Conservation (phyloP, 179 eudicot species). For the Beta corolliflora region DNA sequence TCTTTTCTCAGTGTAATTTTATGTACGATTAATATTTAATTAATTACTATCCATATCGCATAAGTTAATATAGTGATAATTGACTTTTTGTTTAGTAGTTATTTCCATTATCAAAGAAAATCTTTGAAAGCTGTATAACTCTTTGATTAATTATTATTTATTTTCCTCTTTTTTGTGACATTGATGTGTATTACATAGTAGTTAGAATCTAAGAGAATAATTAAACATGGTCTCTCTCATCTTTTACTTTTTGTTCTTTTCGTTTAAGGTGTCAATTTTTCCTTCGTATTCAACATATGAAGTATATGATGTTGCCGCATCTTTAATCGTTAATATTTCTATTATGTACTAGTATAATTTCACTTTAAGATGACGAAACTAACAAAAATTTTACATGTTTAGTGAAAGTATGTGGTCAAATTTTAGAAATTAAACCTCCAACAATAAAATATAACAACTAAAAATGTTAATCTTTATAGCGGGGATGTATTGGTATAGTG, state of each 20-base stretch:
- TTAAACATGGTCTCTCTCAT: not conserved
- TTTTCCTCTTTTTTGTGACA: not conserved
- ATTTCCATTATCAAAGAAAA: not conserved
- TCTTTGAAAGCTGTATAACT: constrained; percentile 23
- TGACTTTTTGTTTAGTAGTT: constrained; percentile 6
- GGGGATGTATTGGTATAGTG: no score
- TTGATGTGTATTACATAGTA: constrained; percentile 3
- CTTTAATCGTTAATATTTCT: no score
- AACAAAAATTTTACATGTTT: no score
- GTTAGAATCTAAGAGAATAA: not conserved
- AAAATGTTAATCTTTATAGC: no score
- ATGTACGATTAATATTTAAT: constrained; percentile 28
- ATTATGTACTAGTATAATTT: no score
- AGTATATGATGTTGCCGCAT: no score
- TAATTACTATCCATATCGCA: not conserved
- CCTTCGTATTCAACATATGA: no score
- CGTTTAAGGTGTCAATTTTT: not conserved
- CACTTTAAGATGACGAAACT: no score
- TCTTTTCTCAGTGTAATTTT: constrained; percentile 22
- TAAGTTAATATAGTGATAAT: not conserved
- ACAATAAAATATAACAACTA: no score
- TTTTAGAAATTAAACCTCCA: no score
- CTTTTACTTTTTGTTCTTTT: not conserved
- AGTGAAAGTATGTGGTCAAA: no score
- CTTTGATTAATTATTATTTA: not conserved